Percentiles rank a stretch among this genome's conserved stretches.
Conservation (phyloP, 139 green algal genomes). For the Chlorella sorokiniana region DNA sequence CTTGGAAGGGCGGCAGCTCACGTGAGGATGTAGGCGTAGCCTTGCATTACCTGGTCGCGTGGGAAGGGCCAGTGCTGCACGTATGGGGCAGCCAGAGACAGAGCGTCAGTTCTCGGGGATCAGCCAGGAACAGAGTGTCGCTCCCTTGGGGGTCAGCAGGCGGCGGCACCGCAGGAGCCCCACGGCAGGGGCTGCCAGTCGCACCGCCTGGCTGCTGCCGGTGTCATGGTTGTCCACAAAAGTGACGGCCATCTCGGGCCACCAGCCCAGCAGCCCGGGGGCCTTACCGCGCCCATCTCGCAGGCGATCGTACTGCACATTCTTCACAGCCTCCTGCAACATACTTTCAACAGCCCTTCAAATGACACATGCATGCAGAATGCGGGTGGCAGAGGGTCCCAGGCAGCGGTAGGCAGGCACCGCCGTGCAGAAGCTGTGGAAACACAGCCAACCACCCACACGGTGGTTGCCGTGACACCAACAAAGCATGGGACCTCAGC, state of each 20-base stretch:
- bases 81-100: slow-evolving; percentile 62
- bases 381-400: too few species aligned
- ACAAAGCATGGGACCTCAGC: too few species aligned
- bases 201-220: slow-evolving; percentile 59
- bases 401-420: too few species aligned
- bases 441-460: too few species aligned
- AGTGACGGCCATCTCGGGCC: slow-evolving; percentile 84
- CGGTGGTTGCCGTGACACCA: too few species aligned
- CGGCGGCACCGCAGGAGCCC: too few species aligned
- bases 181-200: too few species aligned
- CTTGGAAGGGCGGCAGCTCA: background rate
- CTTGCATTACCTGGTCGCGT: slow-evolving; percentile 54
- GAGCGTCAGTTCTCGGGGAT: slow-evolving; percentile 46
- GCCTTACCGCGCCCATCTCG: slow-evolving; percentile 76
- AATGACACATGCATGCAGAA: slow-evolving; percentile 54
- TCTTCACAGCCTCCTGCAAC: slow-evolving; percentile 88
- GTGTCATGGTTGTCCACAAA: slow-evolving; percentile 99
- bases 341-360: background rate
- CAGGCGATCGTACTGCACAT: slow-evolving; percentile 94
- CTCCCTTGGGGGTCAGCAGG: too few species aligned
- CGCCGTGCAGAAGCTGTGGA: too few species aligned
- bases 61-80: slow-evolving; percentile 87
- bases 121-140: too few species aligned
- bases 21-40: slow-evolving; percentile 96
- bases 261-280: slow-evolving; percentile 91